Base-by-base conservation (phyloP, 164 flowering plant species). In the Aristolochia californica region DNA sequence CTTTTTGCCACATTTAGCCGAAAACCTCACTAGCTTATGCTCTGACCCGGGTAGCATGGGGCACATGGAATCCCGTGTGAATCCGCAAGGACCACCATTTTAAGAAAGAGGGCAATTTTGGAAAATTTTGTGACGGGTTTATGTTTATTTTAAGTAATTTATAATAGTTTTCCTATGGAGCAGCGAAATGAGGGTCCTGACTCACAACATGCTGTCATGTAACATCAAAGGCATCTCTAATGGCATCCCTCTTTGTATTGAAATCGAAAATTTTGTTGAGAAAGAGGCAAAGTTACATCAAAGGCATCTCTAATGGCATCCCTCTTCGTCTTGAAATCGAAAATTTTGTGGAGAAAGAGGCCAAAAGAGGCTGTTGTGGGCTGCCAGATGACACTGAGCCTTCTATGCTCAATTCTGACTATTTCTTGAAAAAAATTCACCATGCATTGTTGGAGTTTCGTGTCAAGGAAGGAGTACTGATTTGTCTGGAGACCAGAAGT, bases 151-250 rank as follows among this genome's bases (percentile, higher is more conserved):
- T 34, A n/a, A n/a, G 40, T 34, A 5, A 12, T 34, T 34, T 12
- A 0, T 34, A 9, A 2, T 12, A 34, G 40, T 34, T 0, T 34
- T 12, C 11, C 10, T 7, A 45, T 43, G 20, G 53, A 56, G 21
- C 40, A 55, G 48, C 38, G 55, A 74, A 75, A 89, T 90, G 97
- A 83, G 87, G 80, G 83, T 90, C 5, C 55, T 90, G 17, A 87
- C 96, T 0, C 97, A 87, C 78, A 90, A 90, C 80, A 85, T 90
- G 94, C 76, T 90, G 0, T 85, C 94, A 0, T 77, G 80, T 58
- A 87, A 85, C 79, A 83, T 90, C 65, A 90, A 86, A 68, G 95
- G 96, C 23, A 91, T 91, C 25, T 51, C 76, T 9, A 84, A 83
- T 26, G 90, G 95, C 10, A 87, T 79, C 60, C 96, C 97, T 0